Base-by-base conservation (phyloP, 2,329 filamentous ascomycete species). In the Colletotrichum kahawae region DNA sequence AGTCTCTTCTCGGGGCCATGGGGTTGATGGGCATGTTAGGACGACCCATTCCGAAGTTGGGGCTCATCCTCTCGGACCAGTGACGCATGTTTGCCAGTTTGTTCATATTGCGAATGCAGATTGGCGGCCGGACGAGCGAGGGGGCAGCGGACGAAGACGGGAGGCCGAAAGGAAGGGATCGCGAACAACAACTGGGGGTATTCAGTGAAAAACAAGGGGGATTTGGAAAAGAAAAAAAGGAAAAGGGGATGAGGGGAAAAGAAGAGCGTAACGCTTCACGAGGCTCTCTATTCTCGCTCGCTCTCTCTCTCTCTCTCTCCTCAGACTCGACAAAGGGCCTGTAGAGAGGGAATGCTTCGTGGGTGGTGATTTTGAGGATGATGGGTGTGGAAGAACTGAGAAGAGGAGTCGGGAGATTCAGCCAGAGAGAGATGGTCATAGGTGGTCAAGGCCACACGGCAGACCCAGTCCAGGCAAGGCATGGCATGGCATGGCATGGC, bases 31-130 rank as follows among this genome's bases (percentile, higher is more conserved):
- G 89, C 85, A 88, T 86, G 77, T 87, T 89, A 74, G 85, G 88
- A 72, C 88, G 88, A 80, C 91, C 89, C 89, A 93, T 92, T 84
- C 90, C 90, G 80, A 93, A 93, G 84, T 90, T 92, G 81, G 91
- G 91, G 82, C 89, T 92, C 89, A 93, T 93, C 88, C 91, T 89
- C 85, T 92, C 91, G 83, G 91, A 90, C 92, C 92, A 93, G 87
- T 93, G 91, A 88, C 92, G 91, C 91, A 93, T 93, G 82, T 92
- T 92, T 84, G 91, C 90, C 85, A 93, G 85, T 86, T 93, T 93
- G 87, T 93, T 93, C 92, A 93, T 93, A 82, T 81, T 92, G 89
- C 77, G 78, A 36, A 66, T 38, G 68, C 75, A 38, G 63, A 67
- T 87, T 86, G 80, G 64, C 67, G 43, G 75, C 64, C 13, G 77